Conservation (phyloP, 225 moss, liverwort and hornwort species). For the Sphagnum tenellum region DNA sequence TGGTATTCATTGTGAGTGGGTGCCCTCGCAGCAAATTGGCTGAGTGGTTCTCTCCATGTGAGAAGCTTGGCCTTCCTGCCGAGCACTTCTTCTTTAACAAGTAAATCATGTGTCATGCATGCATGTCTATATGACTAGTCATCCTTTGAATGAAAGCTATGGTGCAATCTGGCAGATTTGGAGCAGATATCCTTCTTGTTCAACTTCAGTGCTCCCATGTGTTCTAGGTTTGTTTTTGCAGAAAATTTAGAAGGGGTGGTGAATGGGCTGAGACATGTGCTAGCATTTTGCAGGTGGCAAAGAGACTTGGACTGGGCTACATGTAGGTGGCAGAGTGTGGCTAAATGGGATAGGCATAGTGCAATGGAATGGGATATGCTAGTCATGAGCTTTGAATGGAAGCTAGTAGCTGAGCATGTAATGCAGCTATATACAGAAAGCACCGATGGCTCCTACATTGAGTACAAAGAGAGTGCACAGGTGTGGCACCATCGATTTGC, state of each 20-base stretch:
- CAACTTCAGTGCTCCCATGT: too few relatives aligned
- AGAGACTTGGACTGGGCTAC: constrained; percentile 35
- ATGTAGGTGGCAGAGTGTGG: background rate
- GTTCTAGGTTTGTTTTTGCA: too few relatives aligned
- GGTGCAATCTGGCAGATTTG: too few relatives aligned
- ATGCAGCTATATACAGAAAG: constrained; percentile 39
- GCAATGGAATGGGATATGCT: constrained; percentile 5
- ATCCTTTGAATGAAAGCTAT: background rate
- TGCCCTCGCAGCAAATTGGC: constrained; percentile 28
- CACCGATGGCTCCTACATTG: constrained; percentile 46
- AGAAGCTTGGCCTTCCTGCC: constrained; percentile 40
- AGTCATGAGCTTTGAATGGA: constrained; percentile 49
- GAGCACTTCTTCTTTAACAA: constrained; percentile 59
- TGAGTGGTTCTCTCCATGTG: constrained; percentile 41
- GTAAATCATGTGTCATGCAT: constrained; percentile 8
- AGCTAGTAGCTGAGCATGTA: constrained; percentile 35
- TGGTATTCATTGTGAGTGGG: constrained; percentile 48
- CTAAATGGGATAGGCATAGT: too few relatives aligned
- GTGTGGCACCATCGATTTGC: constrained; percentile 52
- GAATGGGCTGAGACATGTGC: background rate
- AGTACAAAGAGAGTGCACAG: constrained; percentile 47
- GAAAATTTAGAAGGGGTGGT: too few relatives aligned
- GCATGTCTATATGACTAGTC: background rate
- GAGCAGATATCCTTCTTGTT: too few relatives aligned
- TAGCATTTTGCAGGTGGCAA: constrained; percentile 22